Evolutionary conservation across 495 filamentous ascomycete species (phyloP).

Genomic region (Hapsidospora chrysogenum): DNA sequence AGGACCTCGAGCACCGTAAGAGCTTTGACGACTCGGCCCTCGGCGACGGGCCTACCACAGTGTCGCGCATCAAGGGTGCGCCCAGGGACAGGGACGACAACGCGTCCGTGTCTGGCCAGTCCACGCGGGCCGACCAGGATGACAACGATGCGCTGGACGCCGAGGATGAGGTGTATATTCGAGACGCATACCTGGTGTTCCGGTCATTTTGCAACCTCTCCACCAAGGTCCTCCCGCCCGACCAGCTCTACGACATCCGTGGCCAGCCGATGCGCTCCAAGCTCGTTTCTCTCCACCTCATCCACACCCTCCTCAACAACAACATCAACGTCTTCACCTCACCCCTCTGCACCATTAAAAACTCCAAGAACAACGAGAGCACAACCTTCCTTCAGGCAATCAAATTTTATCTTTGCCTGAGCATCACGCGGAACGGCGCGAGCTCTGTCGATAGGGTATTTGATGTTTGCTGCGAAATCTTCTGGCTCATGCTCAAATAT

Average conservation of each 20-base stretch:
- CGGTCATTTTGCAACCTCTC: constrained; percentile 94
- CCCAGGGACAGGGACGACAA: constrained; percentile 29
- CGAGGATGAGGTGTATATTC: constrained; percentile 90
- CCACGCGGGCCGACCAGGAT: constrained; percentile 27
- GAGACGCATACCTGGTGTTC: constrained; percentile 94
- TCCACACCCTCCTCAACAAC: constrained; percentile 87
- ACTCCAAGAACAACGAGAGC: constrained; percentile 66
- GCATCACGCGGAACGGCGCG: constrained; percentile 84
- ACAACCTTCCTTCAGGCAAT: constrained; percentile 89
- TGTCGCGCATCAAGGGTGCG: constrained; percentile 55
- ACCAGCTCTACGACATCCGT: constrained; percentile 83
- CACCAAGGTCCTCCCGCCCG: constrained; percentile 71
- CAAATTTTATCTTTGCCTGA: constrained; percentile 88
- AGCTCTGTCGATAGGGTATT: constrained; percentile 84
- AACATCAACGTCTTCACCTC: constrained; percentile 76
- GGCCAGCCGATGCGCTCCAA: constrained; percentile 96
- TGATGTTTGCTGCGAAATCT: constrained; percentile 92
- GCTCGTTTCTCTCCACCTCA: constrained; percentile 81
- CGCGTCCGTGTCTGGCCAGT: constrained; percentile 40
- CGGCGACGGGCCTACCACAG: constrained; percentile 83
- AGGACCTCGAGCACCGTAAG: constrained; percentile 88
- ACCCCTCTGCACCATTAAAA: constrained; percentile 74
- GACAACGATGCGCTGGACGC: constrained; percentile 56
- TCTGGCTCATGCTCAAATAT: constrained; percentile 89
- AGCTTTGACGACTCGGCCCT: constrained; percentile 84